Evolutionary conservation across 139 green algal species (phyloP), one percentile per base, ranked within the genome.

Genomic region (Microglena sp.): DNA sequence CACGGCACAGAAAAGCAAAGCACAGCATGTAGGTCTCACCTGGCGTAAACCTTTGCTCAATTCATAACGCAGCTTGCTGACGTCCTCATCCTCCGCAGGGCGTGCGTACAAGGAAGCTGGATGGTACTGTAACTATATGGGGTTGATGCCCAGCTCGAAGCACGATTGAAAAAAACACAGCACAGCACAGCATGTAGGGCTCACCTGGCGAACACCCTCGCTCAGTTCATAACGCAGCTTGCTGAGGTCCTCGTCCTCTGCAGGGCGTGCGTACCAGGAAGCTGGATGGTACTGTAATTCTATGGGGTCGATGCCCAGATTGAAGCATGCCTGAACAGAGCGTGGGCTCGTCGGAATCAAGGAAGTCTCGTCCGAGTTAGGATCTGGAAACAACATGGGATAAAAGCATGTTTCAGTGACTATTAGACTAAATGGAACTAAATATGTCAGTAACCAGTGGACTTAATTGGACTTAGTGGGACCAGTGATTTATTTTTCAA

Each of bases 101-200:
- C 63, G 55, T 60, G 77, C 53, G 66, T 88, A 96, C 28, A 60
- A 65, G 8, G 81, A 64, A 3, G 75, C 18, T n/a, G 84, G 78
- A 28, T 82, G 74, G 68, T 82, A 84, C 33, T 76, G 65, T 33
- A 95, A 80, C 35, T 87, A 77, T 15, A 78, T 32, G 4, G 89
- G 89, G 74, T 96, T 89, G 45, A 95, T 83, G 27, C 89, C 89
- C 18, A 93, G 60, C 0, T 80, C 62, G 50, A 92, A 83, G 75
- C 85, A 96, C 0, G 89, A n/a, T n/a, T n/a, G n/a, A n/a, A n/a
- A n/a, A n/a, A n/a, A n/a, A n/a, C n/a, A n/a, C n/a, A n/a, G n/a
- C n/a, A n/a, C n/a, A n/a, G n/a, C n/a, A n/a, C n/a, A n/a, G n/a
- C n/a, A n/a, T n/a, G n/a, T n/a, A n/a, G n/a, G n/a, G n/a, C 40